Conservation (phyloP, 169 alveolate species). For the Cyclospora cayetanensis region DNA sequence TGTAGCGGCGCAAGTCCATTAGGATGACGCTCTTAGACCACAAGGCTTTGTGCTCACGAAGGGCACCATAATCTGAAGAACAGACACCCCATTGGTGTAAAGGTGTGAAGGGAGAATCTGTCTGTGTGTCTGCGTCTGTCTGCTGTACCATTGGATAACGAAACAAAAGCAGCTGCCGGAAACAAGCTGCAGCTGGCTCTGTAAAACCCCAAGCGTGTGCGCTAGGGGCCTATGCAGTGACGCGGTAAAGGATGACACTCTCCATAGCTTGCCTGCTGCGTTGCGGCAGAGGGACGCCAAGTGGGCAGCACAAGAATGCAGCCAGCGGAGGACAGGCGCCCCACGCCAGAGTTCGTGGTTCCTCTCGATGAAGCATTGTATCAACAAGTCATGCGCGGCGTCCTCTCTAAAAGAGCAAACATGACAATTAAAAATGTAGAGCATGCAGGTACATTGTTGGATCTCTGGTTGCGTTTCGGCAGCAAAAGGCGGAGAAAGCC, state of each 20-base stretch:
- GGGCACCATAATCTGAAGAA: not conserved
- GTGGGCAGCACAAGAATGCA: slow-evolving; percentile 40
- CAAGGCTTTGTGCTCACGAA: not conserved
- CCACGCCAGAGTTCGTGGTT: slow-evolving; percentile 37
- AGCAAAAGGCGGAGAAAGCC: too few species aligned
- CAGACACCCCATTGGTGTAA: too few species aligned
- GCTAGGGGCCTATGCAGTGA: too few species aligned
- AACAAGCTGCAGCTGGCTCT: too few species aligned
- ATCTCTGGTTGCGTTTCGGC: too few species aligned
- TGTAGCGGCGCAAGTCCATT: not conserved
- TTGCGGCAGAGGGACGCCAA: not conserved
- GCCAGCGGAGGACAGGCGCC: not conserved
- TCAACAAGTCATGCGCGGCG: not conserved
- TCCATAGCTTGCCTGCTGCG: not conserved
- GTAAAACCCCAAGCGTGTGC: too few species aligned
- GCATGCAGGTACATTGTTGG: not conserved
- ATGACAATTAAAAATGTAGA: too few species aligned
- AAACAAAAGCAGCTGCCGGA: too few species aligned
- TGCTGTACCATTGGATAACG: too few species aligned
- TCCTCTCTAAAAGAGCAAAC: too few species aligned
- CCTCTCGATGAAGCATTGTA: slow-evolving; percentile 24
- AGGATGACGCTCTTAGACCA: not conserved
- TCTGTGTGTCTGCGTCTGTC: too few species aligned
- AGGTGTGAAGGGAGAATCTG: too few species aligned
- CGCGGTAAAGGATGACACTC: not conserved